Conservation (phyloP, 441 rosid species). For the Pelargonium citronellum region DNA sequence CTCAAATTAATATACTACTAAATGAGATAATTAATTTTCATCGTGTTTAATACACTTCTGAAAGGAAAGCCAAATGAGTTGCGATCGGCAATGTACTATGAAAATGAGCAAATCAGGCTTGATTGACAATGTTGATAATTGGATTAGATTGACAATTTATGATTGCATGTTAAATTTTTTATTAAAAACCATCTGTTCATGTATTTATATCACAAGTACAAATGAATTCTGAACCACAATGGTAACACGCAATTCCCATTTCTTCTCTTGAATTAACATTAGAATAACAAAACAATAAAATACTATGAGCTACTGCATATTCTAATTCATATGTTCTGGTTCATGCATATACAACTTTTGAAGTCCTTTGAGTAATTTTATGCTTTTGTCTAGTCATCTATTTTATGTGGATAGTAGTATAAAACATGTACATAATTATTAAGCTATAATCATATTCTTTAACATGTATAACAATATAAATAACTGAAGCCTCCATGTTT, state of each 20-base stretch:
- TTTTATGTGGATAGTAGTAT: neutral
- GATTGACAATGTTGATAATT: neutral
- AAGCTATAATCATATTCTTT: neutral
- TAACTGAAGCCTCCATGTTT: constrained; percentile 1
- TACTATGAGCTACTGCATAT: neutral
- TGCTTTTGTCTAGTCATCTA: neutral
- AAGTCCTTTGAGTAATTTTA: neutral
- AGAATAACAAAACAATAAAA: neutral
- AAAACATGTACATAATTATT: neutral
- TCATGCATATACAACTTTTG: neutral
- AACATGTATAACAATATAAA: neutral
- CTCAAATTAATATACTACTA: neutral
- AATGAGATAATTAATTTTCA: neutral
- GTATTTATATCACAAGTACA: neutral
- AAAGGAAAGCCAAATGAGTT: neutral
- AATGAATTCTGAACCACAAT: neutral
- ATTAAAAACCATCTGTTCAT: neutral
- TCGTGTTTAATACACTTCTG: neutral
- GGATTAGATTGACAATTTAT: neutral
- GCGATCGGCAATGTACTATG: neutral
- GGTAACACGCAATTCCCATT: neutral
- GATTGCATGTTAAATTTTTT: neutral
- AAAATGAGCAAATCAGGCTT: neutral
- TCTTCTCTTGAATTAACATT: neutral
- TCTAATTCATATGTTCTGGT: neutral